A percentile compares a stretch with the other conserved stretches of the same genome.
These are phyloP conservation scores for Holtermanniella nyarrowii DNA, from an alignment of 768 basidiomycete genomes.

Conservation along the genomic window DNA sequence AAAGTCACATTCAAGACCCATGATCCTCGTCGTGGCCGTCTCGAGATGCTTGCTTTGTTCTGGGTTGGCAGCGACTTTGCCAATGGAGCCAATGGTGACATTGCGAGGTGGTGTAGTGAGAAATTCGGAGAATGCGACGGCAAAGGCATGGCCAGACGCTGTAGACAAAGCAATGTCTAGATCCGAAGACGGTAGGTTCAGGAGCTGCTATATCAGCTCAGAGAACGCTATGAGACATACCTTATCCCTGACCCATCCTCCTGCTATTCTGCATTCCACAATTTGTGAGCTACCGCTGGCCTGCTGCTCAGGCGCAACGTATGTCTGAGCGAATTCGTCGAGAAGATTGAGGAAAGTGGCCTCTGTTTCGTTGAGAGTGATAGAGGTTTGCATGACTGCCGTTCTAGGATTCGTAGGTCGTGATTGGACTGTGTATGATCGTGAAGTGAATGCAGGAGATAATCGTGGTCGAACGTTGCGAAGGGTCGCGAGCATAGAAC, in stretches of 20 bases:
- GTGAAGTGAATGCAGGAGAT: too few relatives aligned
- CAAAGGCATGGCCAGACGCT: slow-evolving; percentile 86
- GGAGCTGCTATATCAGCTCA: slow-evolving; percentile 46
- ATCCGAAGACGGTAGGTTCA: slow-evolving; percentile 72
- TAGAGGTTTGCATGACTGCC: too few relatives aligned
- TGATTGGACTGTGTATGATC: too few relatives aligned
- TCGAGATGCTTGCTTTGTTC: slow-evolving; percentile 97
- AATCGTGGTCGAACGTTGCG: too few relatives aligned
- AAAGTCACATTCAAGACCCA: slow-evolving; percentile 77
- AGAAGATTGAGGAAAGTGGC: slow-evolving; percentile 62
- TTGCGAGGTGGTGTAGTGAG: slow-evolving; percentile 36
- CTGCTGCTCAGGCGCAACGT: slow-evolving; percentile 48
- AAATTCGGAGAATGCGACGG: slow-evolving; percentile 62
- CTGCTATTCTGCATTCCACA: slow-evolving; percentile 73
- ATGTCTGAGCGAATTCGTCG: slow-evolving; percentile 60
- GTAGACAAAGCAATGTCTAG: slow-evolving; percentile 83
- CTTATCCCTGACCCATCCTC: slow-evolving; percentile 99
- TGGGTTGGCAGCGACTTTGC: slow-evolving; percentile 84
- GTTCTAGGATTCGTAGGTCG: too few relatives aligned
- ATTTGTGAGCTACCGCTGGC: slow-evolving; percentile 41
- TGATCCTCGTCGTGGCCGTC: slow-evolving; percentile 73
- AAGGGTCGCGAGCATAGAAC: too few relatives aligned
- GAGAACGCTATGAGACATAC: slow-evolving; percentile 44
- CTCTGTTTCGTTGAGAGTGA: slow-evolving; percentile 61
- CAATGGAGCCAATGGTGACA: slow-evolving; percentile 45